Base-by-base conservation (phyloP, 192 early-diverging fungal species). In the Coemansia nantahalensis region DNA sequence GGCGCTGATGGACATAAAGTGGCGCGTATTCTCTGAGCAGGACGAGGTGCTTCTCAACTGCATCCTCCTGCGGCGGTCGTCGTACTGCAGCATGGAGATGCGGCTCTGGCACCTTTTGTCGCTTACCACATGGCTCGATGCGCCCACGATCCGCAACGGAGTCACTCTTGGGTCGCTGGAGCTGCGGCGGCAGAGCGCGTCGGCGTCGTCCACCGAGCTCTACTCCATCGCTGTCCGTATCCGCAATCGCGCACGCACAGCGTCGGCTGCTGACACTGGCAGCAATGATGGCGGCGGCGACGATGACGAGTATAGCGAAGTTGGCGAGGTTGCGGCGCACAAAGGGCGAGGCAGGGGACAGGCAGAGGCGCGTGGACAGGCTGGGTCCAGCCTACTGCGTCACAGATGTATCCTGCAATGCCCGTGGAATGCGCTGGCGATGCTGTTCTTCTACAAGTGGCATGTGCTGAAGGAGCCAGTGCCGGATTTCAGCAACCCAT, bases 401-500 rank as follows among this genome's bases (percentile, higher is more conserved):
- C 60, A 68, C 35, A 42, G 31, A 7, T 2, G 54, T 10, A 45
- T 62, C 2, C 8, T 68, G 10, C 73, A 50, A 18, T 77, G 65
- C 7, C 65, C 73, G n/a, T 77, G 73, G 73, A 77, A 77, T 38
- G 65, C 66, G 9, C 51, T 68, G 39, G 65, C 73, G 0, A 57
- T 65, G 39, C 46, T 68, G 36, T 24, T 68, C 7, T 77, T 50
- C 37, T 59, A 76, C 50, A 77, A 68, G 36, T 68, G 65, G 65
- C 66, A 68, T 47, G 51, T 77, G 4, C 46, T 55, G 8, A 62
- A 68, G 4, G 73, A 68, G 39, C 65, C 66, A 13, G 53, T 54
- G 18, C 73, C 73, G 1, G 38, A 77, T 41, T 77, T 77, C 62
- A 39, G 35, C 14, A 47, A 59, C 31, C 45, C 51, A 1, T n/a